These are phyloP conservation scores for Conringia planisiliqua DNA, from an alignment of 345 rosid genomes.

Conservation along the genomic window DNA sequence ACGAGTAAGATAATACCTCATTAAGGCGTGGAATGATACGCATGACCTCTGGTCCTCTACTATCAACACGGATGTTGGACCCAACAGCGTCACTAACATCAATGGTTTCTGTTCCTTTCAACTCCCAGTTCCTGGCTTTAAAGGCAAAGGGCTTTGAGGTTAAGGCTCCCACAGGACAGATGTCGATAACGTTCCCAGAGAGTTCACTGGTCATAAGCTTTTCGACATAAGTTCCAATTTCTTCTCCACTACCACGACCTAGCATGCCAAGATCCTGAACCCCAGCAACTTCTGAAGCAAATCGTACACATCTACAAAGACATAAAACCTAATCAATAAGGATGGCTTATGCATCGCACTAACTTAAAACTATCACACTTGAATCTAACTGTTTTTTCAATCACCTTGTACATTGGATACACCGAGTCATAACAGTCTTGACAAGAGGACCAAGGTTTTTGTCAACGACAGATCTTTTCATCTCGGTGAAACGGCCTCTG, in stretches of 20 bases:
- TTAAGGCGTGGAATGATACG: constrained; percentile 86
- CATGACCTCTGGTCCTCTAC: constrained; percentile 99
- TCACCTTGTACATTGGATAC: constrained; percentile 97
- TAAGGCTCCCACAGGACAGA: constrained; percentile 98
- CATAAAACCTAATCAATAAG: constrained; percentile 15
- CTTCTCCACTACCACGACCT: constrained; percentile 99
- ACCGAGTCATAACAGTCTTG: constrained; percentile 99
- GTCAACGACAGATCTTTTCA: constrained; percentile 97
- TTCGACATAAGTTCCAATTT: constrained; percentile 98
- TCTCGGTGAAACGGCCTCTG: constrained; percentile 93
- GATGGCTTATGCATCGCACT: neutral
- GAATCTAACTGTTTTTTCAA: neutral
- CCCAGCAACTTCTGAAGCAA: constrained; percentile 98
- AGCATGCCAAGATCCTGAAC: constrained; percentile 96
- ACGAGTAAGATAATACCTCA: constrained; percentile 52
- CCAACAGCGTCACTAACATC: constrained; percentile 98
- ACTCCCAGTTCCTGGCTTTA: constrained; percentile 98
- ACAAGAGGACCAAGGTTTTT: constrained; percentile 98
- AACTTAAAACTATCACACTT: neutral
- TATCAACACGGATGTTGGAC: constrained; percentile 92
- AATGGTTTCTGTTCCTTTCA: constrained; percentile 94
- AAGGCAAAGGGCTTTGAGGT: constrained; percentile 98
- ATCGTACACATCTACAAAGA: constrained; percentile 83
- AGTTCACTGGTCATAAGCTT: constrained; percentile 99
- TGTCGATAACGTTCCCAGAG: constrained; percentile 96